Evolutionary conservation across 1,139 yeast species (phyloP).

Genomic region (Suhomyces panamericanus): DNA sequence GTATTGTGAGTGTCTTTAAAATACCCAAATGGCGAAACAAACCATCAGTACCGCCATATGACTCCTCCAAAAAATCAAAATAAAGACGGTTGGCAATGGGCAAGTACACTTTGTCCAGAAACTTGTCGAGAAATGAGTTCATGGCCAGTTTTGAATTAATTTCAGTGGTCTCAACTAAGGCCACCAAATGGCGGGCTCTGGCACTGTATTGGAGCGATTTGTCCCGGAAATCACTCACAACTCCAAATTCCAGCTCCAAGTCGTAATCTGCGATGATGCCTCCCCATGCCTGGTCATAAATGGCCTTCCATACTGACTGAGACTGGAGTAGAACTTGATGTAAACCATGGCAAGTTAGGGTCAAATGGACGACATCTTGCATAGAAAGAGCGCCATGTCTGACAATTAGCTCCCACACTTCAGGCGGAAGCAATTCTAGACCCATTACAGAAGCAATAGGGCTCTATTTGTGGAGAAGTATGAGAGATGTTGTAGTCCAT

Average conservation of each 20-base stretch:
- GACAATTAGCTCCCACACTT: slow-evolving; percentile 14
- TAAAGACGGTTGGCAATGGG: slow-evolving; percentile 1
- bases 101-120: slow-evolving; percentile 1
- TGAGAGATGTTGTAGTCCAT: neutral
- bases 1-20: slow-evolving; percentile 1
- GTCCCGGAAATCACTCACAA: neutral
- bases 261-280: neutral
- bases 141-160: slow-evolving; percentile 1
- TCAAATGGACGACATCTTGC: slow-evolving; percentile 23
- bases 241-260: neutral
- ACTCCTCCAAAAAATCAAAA: neutral
- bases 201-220: neutral
- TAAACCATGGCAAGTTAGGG: neutral
- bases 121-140: slow-evolving; percentile 2
- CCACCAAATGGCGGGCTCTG: neutral
- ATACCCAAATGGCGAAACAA: neutral
- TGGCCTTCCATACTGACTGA: slow-evolving; percentile 3
- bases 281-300: slow-evolving; percentile 6
- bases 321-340: neutral
- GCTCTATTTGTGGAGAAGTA: neutral
- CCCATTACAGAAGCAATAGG: neutral
- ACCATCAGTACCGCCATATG: neutral
- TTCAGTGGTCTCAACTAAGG: neutral
- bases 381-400: slow-evolving; percentile 20
- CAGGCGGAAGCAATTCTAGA: slow-evolving; percentile 4